phyloP scores from a whole-genome alignment of 106 monocot species.

The Dactylorhiza incarnata region DNA sequence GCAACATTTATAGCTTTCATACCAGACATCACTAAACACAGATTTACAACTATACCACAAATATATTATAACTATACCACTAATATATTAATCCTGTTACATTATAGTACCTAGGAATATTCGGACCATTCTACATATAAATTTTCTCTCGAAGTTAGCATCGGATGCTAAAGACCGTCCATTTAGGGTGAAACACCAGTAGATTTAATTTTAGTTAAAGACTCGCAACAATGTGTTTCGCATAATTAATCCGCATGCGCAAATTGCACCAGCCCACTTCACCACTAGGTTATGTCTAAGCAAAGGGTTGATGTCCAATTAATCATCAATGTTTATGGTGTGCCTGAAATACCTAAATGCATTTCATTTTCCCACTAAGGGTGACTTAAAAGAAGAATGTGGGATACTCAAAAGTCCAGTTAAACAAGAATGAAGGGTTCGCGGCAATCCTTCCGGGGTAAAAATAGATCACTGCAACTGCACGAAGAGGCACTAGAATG shows the following conservation, averaged over 20 bases:
- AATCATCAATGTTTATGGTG: not conserved
- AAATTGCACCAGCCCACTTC: not conserved
- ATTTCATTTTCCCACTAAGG: not conserved
- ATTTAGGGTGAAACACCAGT: not conserved
- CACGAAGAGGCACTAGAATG: not conserved
- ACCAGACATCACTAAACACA: no score
- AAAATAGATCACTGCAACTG: not conserved
- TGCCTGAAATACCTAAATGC: not conserved
- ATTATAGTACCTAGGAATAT: not conserved
- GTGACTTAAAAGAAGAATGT: not conserved
- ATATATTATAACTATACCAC: no score
- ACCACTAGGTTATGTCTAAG: not conserved
- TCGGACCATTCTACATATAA: not conserved
- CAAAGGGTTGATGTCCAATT: not conserved
- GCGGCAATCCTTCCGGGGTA: not conserved
- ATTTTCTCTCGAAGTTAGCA: not conserved
- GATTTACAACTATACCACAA: no score
- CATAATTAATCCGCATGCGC: not conserved
- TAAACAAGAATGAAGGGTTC: not conserved
- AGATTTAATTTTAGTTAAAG: not conserved
- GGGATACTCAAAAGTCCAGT: not conserved
- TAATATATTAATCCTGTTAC: not conserved
- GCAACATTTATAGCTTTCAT: no score
- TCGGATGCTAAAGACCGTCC: not conserved
- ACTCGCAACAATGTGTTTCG: not conserved